phyloP scores from a whole-genome alignment of 2,329 filamentous ascomycete genomes.

The Fusarium nisikadoi region DNA sequence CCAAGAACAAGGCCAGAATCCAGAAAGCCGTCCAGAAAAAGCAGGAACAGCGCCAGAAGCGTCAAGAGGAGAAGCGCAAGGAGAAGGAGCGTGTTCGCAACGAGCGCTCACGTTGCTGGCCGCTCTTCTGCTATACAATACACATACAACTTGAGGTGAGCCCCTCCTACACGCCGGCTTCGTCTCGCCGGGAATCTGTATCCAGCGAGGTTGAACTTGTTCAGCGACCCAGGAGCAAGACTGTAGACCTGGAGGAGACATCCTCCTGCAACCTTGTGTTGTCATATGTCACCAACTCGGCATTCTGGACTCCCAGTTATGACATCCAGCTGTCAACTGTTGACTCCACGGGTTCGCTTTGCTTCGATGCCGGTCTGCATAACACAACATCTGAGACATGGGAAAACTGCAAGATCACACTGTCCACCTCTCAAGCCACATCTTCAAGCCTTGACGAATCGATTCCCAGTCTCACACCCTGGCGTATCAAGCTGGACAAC shows the following conservation, averaged over 20 bases:
- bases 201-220: conserved; percentile 64
- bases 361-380: conserved; percentile 70
- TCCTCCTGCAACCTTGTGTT: conserved; percentile 59
- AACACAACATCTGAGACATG: conserved; percentile 73
- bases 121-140: conserved; percentile 59
- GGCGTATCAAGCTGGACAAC: conserved; percentile 63
- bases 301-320: conserved; percentile 70
- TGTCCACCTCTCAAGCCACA: conserved; percentile 72
- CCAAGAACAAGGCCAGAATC: conserved; percentile 48
- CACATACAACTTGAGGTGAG: conserved; percentile 62
- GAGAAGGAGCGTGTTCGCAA: conserved; percentile 57
- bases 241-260: conserved; percentile 25
- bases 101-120: conserved; percentile 61
- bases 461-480: conserved; percentile 65
- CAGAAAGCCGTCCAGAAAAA: conserved; percentile 51
- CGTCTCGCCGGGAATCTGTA: conserved; percentile 61
- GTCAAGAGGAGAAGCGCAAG: conserved; percentile 50
- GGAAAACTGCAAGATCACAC: conserved; percentile 67
- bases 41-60: conserved; percentile 49
- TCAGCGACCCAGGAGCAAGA: conserved; percentile 52
- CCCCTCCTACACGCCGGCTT: conserved; percentile 52
- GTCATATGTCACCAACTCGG: conserved; percentile 68
- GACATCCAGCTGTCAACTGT: conserved; percentile 70
- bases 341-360: conserved; percentile 61
- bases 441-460: conserved; percentile 66